Conservation (phyloP, 768 basidiomycete genomes). For the Tubosaeta sp. region DNA sequence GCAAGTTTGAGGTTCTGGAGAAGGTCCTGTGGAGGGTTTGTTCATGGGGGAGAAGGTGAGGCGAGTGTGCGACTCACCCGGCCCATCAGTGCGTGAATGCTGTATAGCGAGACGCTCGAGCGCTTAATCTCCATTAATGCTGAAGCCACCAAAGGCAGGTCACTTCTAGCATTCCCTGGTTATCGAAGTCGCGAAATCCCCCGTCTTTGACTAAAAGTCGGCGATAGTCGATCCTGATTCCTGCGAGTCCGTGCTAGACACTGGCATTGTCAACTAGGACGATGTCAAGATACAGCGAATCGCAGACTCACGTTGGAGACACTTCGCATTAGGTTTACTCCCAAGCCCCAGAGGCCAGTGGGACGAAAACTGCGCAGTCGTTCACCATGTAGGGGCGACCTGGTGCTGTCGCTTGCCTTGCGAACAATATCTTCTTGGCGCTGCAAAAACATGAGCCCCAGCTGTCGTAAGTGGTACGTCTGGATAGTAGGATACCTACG, state of each 20-base stretch:
- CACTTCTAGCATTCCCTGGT: too few species aligned
- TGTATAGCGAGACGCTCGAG: too few species aligned
- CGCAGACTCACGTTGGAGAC: slow-evolving; percentile 36
- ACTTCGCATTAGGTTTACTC: slow-evolving; percentile 36
- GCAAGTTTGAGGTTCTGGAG: too few species aligned
- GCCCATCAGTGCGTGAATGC: too few species aligned
- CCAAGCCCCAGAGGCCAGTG: slow-evolving; percentile 41
- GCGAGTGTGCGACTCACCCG: background rate
- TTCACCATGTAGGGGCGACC: slow-evolving; percentile 33
- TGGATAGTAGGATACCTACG: slow-evolving; percentile 58
- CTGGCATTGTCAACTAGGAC: slow-evolving; percentile 67
- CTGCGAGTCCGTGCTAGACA: slow-evolving; percentile 78
- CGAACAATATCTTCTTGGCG: slow-evolving; percentile 54
- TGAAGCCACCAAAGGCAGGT: too few species aligned
- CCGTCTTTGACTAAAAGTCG: too few species aligned
- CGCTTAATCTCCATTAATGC: too few species aligned
- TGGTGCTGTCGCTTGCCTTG: slow-evolving; percentile 1
- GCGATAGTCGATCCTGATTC: slow-evolving; percentile 58
- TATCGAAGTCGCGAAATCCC: too few species aligned
- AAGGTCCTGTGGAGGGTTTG: too few species aligned
- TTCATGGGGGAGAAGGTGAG: too few species aligned
- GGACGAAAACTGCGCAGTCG: slow-evolving; percentile 60
- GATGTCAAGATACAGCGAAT: slow-evolving; percentile 1
- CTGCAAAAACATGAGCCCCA: slow-evolving; percentile 61
- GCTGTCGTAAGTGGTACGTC: slow-evolving; percentile 40